phyloP scores from a whole-genome alignment of 345 rosid species.

The Lepidium didymum region DNA sequence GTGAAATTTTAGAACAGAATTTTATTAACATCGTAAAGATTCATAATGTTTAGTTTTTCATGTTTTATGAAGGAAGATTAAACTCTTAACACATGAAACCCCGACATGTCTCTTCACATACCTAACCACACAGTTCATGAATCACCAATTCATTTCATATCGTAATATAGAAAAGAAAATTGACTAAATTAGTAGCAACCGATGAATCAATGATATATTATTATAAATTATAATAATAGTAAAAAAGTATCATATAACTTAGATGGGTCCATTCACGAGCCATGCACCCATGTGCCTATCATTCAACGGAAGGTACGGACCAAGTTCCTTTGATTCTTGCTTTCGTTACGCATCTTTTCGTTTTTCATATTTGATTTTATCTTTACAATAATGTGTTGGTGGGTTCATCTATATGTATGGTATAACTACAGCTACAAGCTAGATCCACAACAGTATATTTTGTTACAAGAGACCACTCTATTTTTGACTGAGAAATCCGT shows the following conservation, averaged over 20 bases:
- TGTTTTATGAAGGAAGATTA: no score
- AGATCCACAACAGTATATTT: no score
- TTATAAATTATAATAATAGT: background rate
- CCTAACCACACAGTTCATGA: conserved; percentile 19
- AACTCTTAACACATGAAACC: no score
- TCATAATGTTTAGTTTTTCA: no score
- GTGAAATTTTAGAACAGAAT: no score
- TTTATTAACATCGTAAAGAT: no score
- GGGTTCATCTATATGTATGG: no score
- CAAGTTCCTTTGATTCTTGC: conserved; percentile 14
- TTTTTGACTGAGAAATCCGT: no score
- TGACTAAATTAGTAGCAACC: conserved; percentile 11
- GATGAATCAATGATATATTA: conserved; percentile 2
- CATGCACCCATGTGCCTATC: conserved; percentile 19
- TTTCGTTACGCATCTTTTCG: background rate
- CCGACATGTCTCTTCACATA: background rate
- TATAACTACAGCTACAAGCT: no score
- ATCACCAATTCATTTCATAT: conserved; percentile 5
- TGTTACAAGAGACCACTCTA: no score
- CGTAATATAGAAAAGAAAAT: background rate
- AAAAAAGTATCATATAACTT: background rate
- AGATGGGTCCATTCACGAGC: conserved; percentile 11
- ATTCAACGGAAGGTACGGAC: conserved; percentile 25
- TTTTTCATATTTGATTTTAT: background rate
- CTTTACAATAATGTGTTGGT: no score